These are phyloP conservation scores for Colletotrichum acutatum DNA, from an alignment of 2,329 filamentous ascomycete species.

Conservation along the genomic window DNA sequence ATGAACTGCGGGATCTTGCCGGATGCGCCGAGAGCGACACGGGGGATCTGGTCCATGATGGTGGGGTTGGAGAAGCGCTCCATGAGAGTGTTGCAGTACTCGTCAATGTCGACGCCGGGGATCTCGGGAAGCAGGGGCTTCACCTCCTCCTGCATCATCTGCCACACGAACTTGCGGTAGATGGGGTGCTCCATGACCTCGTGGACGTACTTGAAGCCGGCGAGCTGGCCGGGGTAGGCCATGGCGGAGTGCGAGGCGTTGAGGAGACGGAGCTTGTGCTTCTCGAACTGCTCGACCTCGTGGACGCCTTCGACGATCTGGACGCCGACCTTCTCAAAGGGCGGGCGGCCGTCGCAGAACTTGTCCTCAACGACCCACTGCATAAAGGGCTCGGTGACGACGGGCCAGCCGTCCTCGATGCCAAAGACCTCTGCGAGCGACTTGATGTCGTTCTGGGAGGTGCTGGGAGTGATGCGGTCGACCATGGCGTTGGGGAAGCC, in stretches of 20 bases:
- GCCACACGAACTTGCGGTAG: constrained; percentile 59
- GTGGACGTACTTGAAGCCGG: constrained; percentile 65
- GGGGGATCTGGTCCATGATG: constrained; percentile 65
- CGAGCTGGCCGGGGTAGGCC: constrained; percentile 61
- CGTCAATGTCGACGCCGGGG: constrained; percentile 60
- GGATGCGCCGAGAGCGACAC: constrained; percentile 61
- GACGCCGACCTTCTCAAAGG: constrained; percentile 63
- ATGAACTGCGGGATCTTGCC: constrained; percentile 66
- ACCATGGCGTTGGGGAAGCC: constrained; percentile 67
- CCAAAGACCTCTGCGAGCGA: constrained; percentile 56
- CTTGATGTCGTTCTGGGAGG: constrained; percentile 55
- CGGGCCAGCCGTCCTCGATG: constrained; percentile 62
- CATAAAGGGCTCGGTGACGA: constrained; percentile 66
- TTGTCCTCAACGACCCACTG: constrained; percentile 66
- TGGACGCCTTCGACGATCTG: constrained; percentile 63
- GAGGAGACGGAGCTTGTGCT: constrained; percentile 66
- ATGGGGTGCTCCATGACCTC: constrained; percentile 62
- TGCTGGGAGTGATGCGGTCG: constrained; percentile 65
- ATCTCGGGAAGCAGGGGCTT: constrained; percentile 63
- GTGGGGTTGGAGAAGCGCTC: constrained; percentile 67
- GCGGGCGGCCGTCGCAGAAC: constrained; percentile 61
- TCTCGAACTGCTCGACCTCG: constrained; percentile 65
- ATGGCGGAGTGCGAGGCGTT: constrained; percentile 65
- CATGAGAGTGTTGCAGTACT: constrained; percentile 63
- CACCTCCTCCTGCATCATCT: constrained; percentile 67